phyloP scores from a whole-genome alignment of 192 early-diverging fungal species.

The Backusella tuberculispora region DNA sequence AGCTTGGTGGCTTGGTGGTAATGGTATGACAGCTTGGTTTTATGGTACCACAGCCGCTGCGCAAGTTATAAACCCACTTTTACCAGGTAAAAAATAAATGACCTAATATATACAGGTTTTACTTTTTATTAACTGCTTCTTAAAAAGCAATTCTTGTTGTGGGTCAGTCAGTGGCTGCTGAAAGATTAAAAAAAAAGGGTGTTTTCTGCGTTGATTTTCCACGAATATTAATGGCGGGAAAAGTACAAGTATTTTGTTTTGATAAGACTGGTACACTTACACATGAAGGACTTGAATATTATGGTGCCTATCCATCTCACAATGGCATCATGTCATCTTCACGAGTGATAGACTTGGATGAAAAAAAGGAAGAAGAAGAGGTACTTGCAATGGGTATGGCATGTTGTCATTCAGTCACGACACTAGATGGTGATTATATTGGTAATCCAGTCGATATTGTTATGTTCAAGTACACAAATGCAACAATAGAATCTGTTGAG shows the following conservation, averaged over 20 bases:
- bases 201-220: conserved; percentile 73
- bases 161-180: conserved; percentile 69
- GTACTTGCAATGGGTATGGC: conserved; percentile 32
- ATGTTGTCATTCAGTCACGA: conserved; percentile 63
- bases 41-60: conserved; percentile 66
- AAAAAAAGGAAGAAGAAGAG: not conserved
- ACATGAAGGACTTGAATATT: conserved; percentile 67
- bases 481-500: conserved; percentile 15
- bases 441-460: conserved; percentile 73
- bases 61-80: conserved; percentile 67
- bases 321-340: not conserved
- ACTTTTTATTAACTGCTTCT: not conserved
- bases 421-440: conserved; percentile 52
- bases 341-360: not conserved
- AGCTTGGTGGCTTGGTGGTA: conserved; percentile 46
- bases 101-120: not conserved
- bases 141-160: conserved; percentile 69
- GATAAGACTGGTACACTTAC: conserved; percentile 83
- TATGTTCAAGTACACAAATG: conserved; percentile 61
- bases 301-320: conserved; percentile 39
- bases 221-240: conserved; percentile 71
- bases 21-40: conserved; percentile 63
- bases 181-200: conserved; percentile 55
- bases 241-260: conserved; percentile 72
- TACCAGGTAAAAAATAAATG: conserved; percentile 26